Evolutionary conservation across 148 eudicot species (phyloP).

Genomic region (Polygonum aviculare): DNA sequence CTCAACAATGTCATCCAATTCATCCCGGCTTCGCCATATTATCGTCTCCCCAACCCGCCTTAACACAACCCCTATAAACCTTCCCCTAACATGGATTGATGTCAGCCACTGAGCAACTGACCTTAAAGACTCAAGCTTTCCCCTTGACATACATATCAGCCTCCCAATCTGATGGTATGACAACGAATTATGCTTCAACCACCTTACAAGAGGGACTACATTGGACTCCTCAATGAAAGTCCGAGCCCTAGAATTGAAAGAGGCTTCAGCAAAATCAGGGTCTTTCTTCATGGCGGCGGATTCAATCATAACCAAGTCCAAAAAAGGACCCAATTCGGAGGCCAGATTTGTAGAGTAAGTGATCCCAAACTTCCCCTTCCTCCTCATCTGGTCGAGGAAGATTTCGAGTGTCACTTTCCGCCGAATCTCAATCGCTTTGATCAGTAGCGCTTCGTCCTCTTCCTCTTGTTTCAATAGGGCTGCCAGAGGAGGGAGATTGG

Average conservation of each 20-base stretch:
- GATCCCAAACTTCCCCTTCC: slow-evolving; percentile 81
- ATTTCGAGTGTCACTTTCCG: slow-evolving; percentile 65
- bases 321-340: slow-evolving; percentile 31
- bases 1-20: slow-evolving; percentile 58
- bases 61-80: slow-evolving; percentile 63
- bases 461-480: slow-evolving; percentile 23
- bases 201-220: slow-evolving; percentile 81
- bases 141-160: slow-evolving; percentile 67
- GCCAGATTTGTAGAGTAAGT: slow-evolving; percentile 62
- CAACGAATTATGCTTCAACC: slow-evolving; percentile 80
- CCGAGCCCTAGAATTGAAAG: slow-evolving; percentile 74
- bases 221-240: slow-evolving; percentile 42
- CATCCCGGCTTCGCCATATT: slow-evolving; percentile 41
- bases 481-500: slow-evolving; percentile 38
- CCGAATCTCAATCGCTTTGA: slow-evolving; percentile 70
- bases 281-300: slow-evolving; percentile 66
- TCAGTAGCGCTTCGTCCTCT: slow-evolving; percentile 42
- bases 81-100: slow-evolving; percentile 62
- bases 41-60: slow-evolving; percentile 52
- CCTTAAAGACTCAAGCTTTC: slow-evolving; percentile 47
- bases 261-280: slow-evolving; percentile 36
- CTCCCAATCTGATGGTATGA: slow-evolving; percentile 84
- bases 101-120: slow-evolving; percentile 59
- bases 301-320: slow-evolving; percentile 79
- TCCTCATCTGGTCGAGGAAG: slow-evolving; percentile 52